Percentiles rank a stretch among this genome's conserved stretches.
phyloP scores from a whole-genome alignment of 78 protist species.

The Cavenderia fasciculata region DNA sequence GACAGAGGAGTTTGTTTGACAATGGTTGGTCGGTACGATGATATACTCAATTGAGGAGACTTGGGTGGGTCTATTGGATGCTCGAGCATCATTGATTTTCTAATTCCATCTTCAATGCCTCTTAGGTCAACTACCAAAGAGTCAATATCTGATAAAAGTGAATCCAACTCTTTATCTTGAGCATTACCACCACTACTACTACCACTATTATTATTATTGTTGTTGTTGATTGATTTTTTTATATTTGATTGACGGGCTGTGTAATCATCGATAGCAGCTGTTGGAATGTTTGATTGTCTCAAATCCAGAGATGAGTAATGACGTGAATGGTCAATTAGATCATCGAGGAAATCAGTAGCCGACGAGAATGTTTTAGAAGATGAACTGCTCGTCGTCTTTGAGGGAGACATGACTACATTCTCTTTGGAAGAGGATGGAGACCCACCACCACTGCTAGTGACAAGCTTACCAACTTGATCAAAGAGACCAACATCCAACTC shows the following conservation, averaged over 20 bases:
- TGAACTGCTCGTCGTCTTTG: neutral
- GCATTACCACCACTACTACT: neutral
- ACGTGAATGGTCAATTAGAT: constrained; percentile 1
- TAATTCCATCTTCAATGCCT: constrained; percentile 30
- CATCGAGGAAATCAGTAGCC: neutral
- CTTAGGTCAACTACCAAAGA: constrained; percentile 31
- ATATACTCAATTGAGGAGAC: neutral
- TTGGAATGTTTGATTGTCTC: neutral
- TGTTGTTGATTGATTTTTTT: neutral
- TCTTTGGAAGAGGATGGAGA: neutral
- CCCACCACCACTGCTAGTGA: neutral
- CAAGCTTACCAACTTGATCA: neutral
- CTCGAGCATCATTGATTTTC: constrained; percentile 20
- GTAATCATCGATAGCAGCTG: neutral
- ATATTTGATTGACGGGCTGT: neutral
- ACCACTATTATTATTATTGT: neutral
- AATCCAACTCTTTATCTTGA: constrained; percentile 6
- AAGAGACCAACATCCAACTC: neutral
- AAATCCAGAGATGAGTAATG: neutral
- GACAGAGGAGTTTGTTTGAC: neutral
- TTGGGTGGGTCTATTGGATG: neutral
- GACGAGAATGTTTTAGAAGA: neutral
- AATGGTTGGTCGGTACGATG: neutral
- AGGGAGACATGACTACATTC: neutral
- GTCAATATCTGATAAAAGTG: constrained; percentile 45